phyloP scores from a whole-genome alignment of 129 eudicot genomes.

The Cynara cardunculus region DNA sequence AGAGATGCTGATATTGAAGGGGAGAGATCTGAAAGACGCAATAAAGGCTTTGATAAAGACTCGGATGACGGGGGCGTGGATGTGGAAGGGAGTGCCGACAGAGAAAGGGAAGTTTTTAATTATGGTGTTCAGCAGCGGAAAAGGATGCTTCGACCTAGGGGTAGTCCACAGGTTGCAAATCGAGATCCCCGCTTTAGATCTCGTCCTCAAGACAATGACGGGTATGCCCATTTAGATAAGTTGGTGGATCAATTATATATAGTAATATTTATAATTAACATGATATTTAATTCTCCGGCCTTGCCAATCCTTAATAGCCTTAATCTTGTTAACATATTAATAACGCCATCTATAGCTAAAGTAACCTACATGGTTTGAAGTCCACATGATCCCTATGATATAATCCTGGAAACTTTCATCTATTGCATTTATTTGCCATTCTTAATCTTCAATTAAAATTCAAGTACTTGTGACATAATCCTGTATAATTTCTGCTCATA shows the following conservation, averaged over 20 bases:
- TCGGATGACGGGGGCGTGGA: conserved; percentile 71
- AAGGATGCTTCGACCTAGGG: conserved; percentile 94
- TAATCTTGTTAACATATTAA: neutral
- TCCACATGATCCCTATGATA: neutral
- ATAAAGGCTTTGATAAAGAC: conserved; percentile 68
- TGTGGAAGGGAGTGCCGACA: conserved; percentile 60
- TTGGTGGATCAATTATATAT: neutral
- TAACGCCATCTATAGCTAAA: neutral
- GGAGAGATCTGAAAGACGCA: conserved; percentile 69
- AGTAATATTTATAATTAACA: neutral
- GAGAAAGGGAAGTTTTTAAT: conserved; percentile 64
- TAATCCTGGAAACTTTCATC: neutral
- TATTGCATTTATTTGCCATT: neutral
- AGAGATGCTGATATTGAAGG: conserved; percentile 73
- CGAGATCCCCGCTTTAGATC: conserved; percentile 74
- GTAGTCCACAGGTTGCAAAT: conserved; percentile 65
- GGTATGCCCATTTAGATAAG: conserved; percentile 38
- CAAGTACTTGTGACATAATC: neutral
- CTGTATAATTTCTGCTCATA: neutral
- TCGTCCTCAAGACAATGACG: conserved; percentile 68
- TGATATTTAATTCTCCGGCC: neutral
- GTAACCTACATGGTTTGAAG: neutral
- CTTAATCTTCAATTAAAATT: neutral
- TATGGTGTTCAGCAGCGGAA: conserved; percentile 89
- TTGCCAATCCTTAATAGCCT: neutral